These are phyloP conservation scores for Colletotrichum chlorophyti DNA, from an alignment of 2,329 filamentous ascomycete species.

Conservation along the genomic window DNA sequence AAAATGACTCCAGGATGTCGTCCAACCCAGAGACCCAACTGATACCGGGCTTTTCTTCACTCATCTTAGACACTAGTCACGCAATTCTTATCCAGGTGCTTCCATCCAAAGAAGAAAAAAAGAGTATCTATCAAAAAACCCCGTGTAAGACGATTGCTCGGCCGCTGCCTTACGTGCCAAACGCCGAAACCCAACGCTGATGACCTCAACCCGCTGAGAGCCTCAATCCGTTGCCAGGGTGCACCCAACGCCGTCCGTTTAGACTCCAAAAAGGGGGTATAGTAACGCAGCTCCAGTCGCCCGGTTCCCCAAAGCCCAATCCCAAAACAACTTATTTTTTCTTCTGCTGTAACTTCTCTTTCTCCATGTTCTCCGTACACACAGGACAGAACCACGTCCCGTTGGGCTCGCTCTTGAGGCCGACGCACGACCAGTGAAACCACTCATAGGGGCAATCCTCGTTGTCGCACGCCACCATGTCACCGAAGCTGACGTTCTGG, in stretches of 20 bases:
- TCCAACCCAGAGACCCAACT: no score
- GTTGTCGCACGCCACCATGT: conserved; percentile 92
- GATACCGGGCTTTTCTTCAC: no score
- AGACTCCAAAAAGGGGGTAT: conserved; percentile 21
- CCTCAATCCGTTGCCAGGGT: not conserved
- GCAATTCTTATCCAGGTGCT: no score
- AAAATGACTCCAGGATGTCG: no score
- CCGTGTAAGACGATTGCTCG: no score
- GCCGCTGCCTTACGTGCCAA: not conserved
- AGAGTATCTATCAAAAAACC: no score
- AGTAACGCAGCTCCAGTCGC: conserved; percentile 6
- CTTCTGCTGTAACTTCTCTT: conserved; percentile 38
- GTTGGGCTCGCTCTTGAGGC: conserved; percentile 71
- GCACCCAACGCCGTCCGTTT: not conserved
- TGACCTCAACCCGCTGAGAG: not conserved
- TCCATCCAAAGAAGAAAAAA: no score
- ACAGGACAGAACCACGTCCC: conserved; percentile 73
- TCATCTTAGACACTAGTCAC: no score
- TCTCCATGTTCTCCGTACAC: conserved; percentile 61
- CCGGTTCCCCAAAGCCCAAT: not conserved
- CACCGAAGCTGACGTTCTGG: conserved; percentile 82
- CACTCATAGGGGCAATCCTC: conserved; percentile 82
- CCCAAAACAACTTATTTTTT: no score
- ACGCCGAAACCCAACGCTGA: not conserved
- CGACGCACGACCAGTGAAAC: conserved; percentile 84